These are phyloP conservation scores for Colletotrichum australisinense DNA, from an alignment of 2,329 filamentous ascomycete genomes.

Conservation along the genomic window DNA sequence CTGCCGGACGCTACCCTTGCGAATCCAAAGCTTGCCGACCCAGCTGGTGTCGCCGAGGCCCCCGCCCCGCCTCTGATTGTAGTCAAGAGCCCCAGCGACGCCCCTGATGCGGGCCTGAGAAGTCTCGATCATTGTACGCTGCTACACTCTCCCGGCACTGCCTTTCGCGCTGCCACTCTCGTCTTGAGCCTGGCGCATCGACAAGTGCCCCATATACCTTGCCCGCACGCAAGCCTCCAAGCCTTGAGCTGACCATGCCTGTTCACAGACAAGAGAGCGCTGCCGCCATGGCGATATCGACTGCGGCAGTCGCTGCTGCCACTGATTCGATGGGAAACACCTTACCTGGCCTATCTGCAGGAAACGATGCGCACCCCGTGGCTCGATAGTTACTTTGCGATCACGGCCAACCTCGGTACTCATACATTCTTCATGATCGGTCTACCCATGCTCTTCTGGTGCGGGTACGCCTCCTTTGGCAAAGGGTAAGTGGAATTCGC, in stretches of 20 bases:
- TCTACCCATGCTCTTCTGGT: constrained; percentile 96
- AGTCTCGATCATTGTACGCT: constrained; percentile 81
- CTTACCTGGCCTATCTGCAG: constrained; percentile 90
- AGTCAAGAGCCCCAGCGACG: constrained; percentile 27
- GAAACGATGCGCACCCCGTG: constrained; percentile 81
- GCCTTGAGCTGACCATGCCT: constrained; percentile 19
- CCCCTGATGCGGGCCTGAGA: constrained; percentile 78
- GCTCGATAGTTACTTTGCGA: constrained; percentile 96
- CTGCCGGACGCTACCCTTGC: constrained; percentile 12
- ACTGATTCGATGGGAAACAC: constrained; percentile 93
- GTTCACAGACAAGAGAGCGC: constrained; percentile 77
- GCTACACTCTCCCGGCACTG: background rate
- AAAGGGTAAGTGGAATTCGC: constrained; percentile 76
- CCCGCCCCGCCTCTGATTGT: constrained; percentile 26
- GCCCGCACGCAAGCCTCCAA: constrained; percentile 14
- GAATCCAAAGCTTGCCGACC: constrained; percentile 8
- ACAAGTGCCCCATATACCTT: background rate
- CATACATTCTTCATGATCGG: constrained; percentile 99
- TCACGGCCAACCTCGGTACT: constrained; percentile 94
- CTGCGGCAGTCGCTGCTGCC: constrained; percentile 86
- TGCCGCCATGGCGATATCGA: constrained; percentile 89
- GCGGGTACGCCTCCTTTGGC: constrained; percentile 85
- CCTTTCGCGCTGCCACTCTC: constrained; percentile 3
- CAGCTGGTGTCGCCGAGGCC: constrained; percentile 9
- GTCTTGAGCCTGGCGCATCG: constrained; percentile 13